These are phyloP conservation scores for Diplotaxis tenuifolia DNA, from an alignment of 345 rosid genomes.

Conservation along the genomic window DNA sequence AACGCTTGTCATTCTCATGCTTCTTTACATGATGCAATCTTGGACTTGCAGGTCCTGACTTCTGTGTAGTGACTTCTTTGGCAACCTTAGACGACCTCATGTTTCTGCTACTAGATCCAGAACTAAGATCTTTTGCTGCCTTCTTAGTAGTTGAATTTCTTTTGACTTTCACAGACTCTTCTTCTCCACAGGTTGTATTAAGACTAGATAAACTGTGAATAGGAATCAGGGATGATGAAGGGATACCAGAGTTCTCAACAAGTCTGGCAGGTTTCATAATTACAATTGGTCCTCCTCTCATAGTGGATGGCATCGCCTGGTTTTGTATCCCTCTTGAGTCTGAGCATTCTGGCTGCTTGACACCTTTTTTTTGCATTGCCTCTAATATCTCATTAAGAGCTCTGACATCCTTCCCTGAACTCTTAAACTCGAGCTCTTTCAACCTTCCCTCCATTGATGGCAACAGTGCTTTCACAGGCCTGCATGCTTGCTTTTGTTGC, in stretches of 20 bases:
- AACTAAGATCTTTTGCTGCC: constrained; percentile 37
- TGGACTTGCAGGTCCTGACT: constrained; percentile 58
- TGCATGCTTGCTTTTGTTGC: constrained; percentile 56
- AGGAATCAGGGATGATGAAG: constrained; percentile 57
- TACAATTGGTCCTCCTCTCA: constrained; percentile 56
- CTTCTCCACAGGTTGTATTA: constrained; percentile 40
- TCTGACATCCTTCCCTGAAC: constrained; percentile 72
- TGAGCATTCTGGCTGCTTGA: constrained; percentile 57
- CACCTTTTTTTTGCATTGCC: constrained; percentile 69
- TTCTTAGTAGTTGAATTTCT: constrained; percentile 37
- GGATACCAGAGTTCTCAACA: constrained; percentile 53
- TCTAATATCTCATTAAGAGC: constrained; percentile 81
- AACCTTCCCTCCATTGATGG: constrained; percentile 61
- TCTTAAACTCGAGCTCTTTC: constrained; percentile 69
- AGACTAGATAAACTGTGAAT: constrained; percentile 45
- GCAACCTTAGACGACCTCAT: constrained; percentile 41
- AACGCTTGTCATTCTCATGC: constrained; percentile 57
- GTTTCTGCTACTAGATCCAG: constrained; percentile 39
- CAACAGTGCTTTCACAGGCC: constrained; percentile 40
- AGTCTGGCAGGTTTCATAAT: constrained; percentile 92
- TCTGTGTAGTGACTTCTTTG: constrained; percentile 53
- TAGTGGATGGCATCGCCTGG: neutral
- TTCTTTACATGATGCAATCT: constrained; percentile 73
- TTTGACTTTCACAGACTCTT: constrained; percentile 38
- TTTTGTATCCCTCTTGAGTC: constrained; percentile 19